Conservation (phyloP, 2,329 filamentous ascomycete species). For the Fusarium mangiferae region DNA sequence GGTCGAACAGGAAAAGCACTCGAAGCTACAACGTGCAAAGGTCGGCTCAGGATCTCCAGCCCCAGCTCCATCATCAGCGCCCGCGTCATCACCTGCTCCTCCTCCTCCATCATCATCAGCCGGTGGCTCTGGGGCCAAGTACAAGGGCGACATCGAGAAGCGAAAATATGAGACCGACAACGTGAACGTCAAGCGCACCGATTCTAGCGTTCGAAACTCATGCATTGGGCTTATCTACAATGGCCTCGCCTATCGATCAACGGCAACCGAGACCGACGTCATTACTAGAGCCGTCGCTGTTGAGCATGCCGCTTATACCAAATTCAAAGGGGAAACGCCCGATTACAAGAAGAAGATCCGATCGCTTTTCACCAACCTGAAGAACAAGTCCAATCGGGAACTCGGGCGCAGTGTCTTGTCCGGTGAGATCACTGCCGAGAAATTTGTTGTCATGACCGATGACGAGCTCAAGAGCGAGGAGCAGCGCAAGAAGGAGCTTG, state of each 20-base stretch:
- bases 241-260: slow-evolving; percentile 78
- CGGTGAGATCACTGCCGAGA: slow-evolving; percentile 75
- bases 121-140: slow-evolving; percentile 58
- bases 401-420: slow-evolving; percentile 80
- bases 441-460: slow-evolving; percentile 86
- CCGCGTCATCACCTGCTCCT: slow-evolving; percentile 61
- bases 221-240: slow-evolving; percentile 95
- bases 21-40: slow-evolving; percentile 57
- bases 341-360: slow-evolving; percentile 90
- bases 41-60: slow-evolving; percentile 52
- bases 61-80: slow-evolving; percentile 64
- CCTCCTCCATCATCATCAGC: slow-evolving; percentile 53
- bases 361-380: slow-evolving; percentile 93
- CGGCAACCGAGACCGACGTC: slow-evolving; percentile 76
- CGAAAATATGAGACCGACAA: slow-evolving; percentile 85
- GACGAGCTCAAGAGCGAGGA: slow-evolving; percentile 92
- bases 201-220: slow-evolving; percentile 78
- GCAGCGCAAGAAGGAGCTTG: slow-evolving; percentile 78
- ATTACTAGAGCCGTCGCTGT: slow-evolving; percentile 82
- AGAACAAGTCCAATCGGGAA: slow-evolving; percentile 86
- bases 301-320: slow-evolving; percentile 78
- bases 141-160: slow-evolving; percentile 77
- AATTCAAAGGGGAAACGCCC: slow-evolving; percentile 75
- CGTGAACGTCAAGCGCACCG: slow-evolving; percentile 80
- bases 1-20: slow-evolving; percentile 72